Evolutionary conservation across 352 stramenopile species (phyloP).

Genomic region (Phytophthora citricola): DNA sequence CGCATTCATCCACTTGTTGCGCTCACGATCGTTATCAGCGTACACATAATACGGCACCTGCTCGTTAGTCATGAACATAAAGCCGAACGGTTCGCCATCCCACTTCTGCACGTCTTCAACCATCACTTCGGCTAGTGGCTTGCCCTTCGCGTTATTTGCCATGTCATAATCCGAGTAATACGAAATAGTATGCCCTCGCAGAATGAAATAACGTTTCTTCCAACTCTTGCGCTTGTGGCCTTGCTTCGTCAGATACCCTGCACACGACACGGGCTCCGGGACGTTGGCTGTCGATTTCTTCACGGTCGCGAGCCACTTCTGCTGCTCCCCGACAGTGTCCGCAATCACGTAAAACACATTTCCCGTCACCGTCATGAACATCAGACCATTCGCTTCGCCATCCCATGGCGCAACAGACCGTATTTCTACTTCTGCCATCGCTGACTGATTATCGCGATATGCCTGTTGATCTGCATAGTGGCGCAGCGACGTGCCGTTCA

Average conservation of each 20-base stretch:
- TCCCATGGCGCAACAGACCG: slow-evolving; percentile 80
- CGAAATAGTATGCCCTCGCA: slow-evolving; percentile 74
- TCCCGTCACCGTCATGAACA: slow-evolving; percentile 87
- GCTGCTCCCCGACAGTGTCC: slow-evolving; percentile 76
- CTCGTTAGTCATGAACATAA: slow-evolving; percentile 92
- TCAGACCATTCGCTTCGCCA: slow-evolving; percentile 80
- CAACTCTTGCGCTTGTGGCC: slow-evolving; percentile 92
- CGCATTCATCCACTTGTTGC: slow-evolving; percentile 89
- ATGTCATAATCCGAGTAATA: slow-evolving; percentile 91
- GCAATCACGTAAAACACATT: slow-evolving; percentile 88
- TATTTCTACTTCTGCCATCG: slow-evolving; percentile 87
- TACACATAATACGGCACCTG: slow-evolving; percentile 93
- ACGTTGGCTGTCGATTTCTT: slow-evolving; percentile 74
- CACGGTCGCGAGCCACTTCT: slow-evolving; percentile 84
- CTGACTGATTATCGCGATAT: slow-evolving; percentile 87
- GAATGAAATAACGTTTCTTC: slow-evolving; percentile 92
- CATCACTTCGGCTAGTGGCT: slow-evolving; percentile 78
- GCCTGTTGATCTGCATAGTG: slow-evolving; percentile 86
- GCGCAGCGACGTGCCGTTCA: slow-evolving; percentile 82
- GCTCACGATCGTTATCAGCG: slow-evolving; percentile 88
- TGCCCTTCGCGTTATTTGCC: slow-evolving; percentile 81
- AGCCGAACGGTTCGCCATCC: slow-evolving; percentile 87
- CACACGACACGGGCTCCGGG: slow-evolving; percentile 79
- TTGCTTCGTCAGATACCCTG: slow-evolving; percentile 90
- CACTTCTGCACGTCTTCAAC: slow-evolving; percentile 88